These are phyloP conservation scores for Wickerhamiella alocasiicola DNA, from an alignment of 805 yeast genomes.

Conservation along the genomic window DNA sequence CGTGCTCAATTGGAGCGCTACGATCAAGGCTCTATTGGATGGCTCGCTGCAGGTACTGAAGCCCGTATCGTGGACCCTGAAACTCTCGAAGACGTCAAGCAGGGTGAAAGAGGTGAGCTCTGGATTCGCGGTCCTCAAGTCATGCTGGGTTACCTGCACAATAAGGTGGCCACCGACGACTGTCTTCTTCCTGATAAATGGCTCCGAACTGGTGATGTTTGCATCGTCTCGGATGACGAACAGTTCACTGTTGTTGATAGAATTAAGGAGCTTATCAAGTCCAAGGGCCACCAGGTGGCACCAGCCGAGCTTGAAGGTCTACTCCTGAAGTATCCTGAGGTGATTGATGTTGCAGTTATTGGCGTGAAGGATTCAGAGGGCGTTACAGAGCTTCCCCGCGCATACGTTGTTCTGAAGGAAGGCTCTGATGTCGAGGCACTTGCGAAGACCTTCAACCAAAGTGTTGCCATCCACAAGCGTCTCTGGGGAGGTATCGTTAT, in stretches of 20 bases:
- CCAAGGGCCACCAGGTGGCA: constrained; percentile 71
- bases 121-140: constrained; percentile 43
- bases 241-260: constrained; percentile 39
- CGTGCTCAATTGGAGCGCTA: constrained; percentile 16
- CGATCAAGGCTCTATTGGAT: constrained; percentile 32
- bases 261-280: constrained; percentile 52
- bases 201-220: constrained; percentile 47
- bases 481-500: constrained; percentile 40
- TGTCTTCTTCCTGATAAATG: constrained; percentile 38
- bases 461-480: constrained; percentile 26
- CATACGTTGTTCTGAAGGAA: constrained; percentile 21
- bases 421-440: constrained; percentile 19
- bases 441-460: constrained; percentile 23
- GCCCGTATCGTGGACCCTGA: constrained; percentile 31
- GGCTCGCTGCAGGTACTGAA: constrained; percentile 33
- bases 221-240: constrained; percentile 30
- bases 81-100: constrained; percentile 25
- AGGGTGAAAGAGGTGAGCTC: constrained; percentile 44
- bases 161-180: constrained; percentile 35
- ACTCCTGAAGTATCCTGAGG: constrained; percentile 57
- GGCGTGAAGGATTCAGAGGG: constrained; percentile 60
- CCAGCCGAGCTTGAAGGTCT: constrained; percentile 93
- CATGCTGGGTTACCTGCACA: constrained; percentile 37
- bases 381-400: constrained; percentile 44
- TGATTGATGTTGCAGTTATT: constrained; percentile 78